Conservation (phyloP, 164 flowering plant species). For the Magnolia kwangsiensis region DNA sequence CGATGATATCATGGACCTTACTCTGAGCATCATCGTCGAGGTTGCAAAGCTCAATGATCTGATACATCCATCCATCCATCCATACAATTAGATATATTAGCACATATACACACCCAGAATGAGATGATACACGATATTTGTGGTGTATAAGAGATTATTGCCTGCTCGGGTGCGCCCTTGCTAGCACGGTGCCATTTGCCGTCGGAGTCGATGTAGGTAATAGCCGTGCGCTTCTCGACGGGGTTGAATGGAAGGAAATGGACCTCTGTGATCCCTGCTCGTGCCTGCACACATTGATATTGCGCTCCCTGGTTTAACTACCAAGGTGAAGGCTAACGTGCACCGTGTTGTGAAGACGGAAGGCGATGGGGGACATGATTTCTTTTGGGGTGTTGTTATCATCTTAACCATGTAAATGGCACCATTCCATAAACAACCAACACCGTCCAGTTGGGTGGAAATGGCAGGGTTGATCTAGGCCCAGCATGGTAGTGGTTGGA, state of each 20-base stretch:
- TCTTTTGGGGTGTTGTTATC: neutral
- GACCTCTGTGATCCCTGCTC: slow-evolving; percentile 42
- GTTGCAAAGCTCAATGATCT: slow-evolving; percentile 72
- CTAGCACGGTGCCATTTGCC: slow-evolving; percentile 40
- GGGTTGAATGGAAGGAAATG: slow-evolving; percentile 51
- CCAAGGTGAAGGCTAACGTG: neutral
- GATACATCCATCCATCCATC: neutral
- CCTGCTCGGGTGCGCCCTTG: slow-evolving; percentile 51
- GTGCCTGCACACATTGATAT: slow-evolving; percentile 20
- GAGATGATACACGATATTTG: neutral
- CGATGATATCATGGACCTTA: slow-evolving; percentile 51
- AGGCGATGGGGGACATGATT: neutral
- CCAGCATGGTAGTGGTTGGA: too few species aligned
- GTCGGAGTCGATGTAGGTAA: slow-evolving; percentile 33
- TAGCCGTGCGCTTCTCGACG: slow-evolving; percentile 47
- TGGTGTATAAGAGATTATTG: neutral
- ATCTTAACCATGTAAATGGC: neutral
- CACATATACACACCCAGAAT: too few species aligned
- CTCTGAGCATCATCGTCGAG: slow-evolving; percentile 46
- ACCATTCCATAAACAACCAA: too few species aligned
- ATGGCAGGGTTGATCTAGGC: too few species aligned
- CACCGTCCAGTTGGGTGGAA: too few species aligned
- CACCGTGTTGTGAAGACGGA: neutral
- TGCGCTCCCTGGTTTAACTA: neutral
- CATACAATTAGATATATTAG: neutral